Evolutionary conservation across 192 early-diverging fungal genomes (phyloP).

Genomic region (Entophlyctis luteolus): DNA sequence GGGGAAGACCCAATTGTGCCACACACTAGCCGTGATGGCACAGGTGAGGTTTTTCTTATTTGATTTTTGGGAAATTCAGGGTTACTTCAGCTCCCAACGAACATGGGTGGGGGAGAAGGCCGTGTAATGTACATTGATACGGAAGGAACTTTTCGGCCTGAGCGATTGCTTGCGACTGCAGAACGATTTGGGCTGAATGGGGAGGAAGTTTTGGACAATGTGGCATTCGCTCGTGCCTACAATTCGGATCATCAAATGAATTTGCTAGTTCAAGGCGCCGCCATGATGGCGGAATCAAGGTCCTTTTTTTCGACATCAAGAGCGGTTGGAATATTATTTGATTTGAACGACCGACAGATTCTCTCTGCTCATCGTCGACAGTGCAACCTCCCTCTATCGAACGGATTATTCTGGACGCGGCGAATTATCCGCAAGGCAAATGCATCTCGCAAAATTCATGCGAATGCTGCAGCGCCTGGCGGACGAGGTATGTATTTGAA

Average conservation of each 20-base stretch:
- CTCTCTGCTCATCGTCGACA: slow-evolving; percentile 84
- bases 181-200: slow-evolving; percentile 77
- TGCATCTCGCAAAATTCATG: slow-evolving; percentile 88
- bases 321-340: not conserved
- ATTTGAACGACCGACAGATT: slow-evolving; percentile 48
- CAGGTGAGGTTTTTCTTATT: slow-evolving; percentile 53
- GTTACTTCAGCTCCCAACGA: slow-evolving; percentile 57
- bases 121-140: slow-evolving; percentile 96
- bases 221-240: slow-evolving; percentile 89
- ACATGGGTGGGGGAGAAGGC: slow-evolving; percentile 89
- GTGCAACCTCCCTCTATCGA: slow-evolving; percentile 86
- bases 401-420: slow-evolving; percentile 97
- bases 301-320: slow-evolving; percentile 20
- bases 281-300: slow-evolving; percentile 83
- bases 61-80: not conserved
- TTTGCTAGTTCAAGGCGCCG: slow-evolving; percentile 77
- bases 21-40: slow-evolving; percentile 91
- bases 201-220: slow-evolving; percentile 87
- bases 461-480: slow-evolving; percentile 79
- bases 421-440: slow-evolving; percentile 90
- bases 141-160: slow-evolving; percentile 94
- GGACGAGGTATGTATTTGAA: slow-evolving; percentile 65
- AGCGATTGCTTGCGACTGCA: slow-evolving; percentile 77
- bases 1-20: slow-evolving; percentile 95
- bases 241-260: slow-evolving; percentile 93